phyloP scores from a whole-genome alignment of 148 eudicot genomes.

The Rhododendron kiyosumense region DNA sequence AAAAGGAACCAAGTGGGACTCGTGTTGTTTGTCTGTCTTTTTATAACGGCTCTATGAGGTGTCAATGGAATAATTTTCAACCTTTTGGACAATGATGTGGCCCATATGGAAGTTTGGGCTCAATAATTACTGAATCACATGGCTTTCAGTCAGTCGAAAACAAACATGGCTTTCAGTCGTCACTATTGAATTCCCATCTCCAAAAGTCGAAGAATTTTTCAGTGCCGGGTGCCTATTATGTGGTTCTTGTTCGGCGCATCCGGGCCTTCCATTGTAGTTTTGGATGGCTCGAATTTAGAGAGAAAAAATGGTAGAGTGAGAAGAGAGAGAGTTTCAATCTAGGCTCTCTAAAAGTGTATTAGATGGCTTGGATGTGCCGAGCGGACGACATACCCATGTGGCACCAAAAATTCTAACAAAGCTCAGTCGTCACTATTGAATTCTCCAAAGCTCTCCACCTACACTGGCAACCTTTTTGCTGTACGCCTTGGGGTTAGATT shows the following conservation, averaged over 20 bases:
- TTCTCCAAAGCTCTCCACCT: background rate
- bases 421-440: too few species aligned
- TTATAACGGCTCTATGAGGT: conserved; percentile 17
- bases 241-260: too few species aligned
- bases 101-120: conserved; percentile 4
- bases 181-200: background rate
- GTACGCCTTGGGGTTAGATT: background rate
- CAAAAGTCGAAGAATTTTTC: background rate
- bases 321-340: too few species aligned
- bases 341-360: fast-evolving
- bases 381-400: too few species aligned
- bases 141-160: background rate
- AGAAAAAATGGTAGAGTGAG: too few species aligned
- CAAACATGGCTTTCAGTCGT: background rate
- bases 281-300: too few species aligned
- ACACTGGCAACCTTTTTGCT: background rate
- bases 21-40: background rate
- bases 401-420: too few species aligned
- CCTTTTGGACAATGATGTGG: background rate
- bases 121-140: conserved; percentile 4
- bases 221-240: too few species aligned
- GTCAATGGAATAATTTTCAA: background rate
- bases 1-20: background rate
- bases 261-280: too few species aligned
- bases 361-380: too few species aligned